phyloP scores from a whole-genome alignment of 148 eudicot genomes.

The Pouteria glomerata region DNA sequence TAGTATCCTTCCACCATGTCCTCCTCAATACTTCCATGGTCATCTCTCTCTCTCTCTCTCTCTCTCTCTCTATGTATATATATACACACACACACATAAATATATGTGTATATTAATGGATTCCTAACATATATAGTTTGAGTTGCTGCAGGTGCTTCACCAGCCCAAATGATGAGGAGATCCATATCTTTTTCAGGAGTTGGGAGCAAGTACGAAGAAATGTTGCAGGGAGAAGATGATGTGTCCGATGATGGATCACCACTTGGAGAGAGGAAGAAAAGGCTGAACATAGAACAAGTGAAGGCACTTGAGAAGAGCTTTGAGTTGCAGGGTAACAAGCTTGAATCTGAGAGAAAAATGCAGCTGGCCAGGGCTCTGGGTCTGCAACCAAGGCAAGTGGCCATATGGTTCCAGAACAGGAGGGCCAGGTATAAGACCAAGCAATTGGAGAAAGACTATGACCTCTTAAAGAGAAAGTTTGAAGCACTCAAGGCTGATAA shows the following conservation, averaged over 20 bases:
- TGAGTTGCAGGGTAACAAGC: slow-evolving; percentile 64
- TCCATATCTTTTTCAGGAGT: slow-evolving; percentile 55
- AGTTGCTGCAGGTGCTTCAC: slow-evolving; percentile 35
- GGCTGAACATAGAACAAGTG: slow-evolving; percentile 73
- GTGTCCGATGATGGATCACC: slow-evolving; percentile 44
- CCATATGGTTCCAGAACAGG: slow-evolving; percentile 84
- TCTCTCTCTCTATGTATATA: not conserved
- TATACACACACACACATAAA: no score
- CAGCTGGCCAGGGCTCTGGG: slow-evolving; percentile 70
- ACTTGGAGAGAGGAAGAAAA: slow-evolving; percentile 74
- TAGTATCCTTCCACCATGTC: not conserved
- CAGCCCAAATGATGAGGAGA: slow-evolving; percentile 56
- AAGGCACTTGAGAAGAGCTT: slow-evolving; percentile 77
- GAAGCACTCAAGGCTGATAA: slow-evolving; percentile 68
- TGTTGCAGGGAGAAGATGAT: slow-evolving; percentile 35
- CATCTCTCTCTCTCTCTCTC: not conserved
- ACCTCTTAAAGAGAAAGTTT: slow-evolving; percentile 57
- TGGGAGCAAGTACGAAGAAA: slow-evolving; percentile 28
- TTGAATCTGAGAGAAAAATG: slow-evolving; percentile 71
- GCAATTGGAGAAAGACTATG: slow-evolving; percentile 72
- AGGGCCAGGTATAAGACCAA: slow-evolving; percentile 88
- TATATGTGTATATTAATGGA: not conserved
- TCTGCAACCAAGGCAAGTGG: slow-evolving; percentile 71
- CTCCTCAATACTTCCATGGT: slow-evolving; percentile 18
- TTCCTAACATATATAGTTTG: not conserved